Evolutionary conservation across 1,139 yeast species (phyloP), one percentile per base, ranked within the genome.

Genomic region (Candida buenavistaensis): DNA sequence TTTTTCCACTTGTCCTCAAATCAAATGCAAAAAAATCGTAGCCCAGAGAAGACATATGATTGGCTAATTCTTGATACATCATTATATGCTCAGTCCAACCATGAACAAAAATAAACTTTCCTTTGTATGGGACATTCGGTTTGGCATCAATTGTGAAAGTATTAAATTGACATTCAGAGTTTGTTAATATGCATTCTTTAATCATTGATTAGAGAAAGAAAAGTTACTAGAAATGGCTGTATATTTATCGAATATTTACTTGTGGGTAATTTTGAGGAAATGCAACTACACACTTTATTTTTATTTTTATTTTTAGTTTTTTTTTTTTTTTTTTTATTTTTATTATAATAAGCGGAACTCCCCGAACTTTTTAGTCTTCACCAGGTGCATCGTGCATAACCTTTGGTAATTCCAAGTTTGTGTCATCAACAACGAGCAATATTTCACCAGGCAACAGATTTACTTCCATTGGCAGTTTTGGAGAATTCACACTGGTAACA

Each of bases 1-100:
- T 53, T 23, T 43, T 40, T 2, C 59, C 59, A 10, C 49, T 36
- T 6, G 57, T 58, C 23, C 59, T 36, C 41, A 50, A 55, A 36
- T 54, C 59, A 38, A 41, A 54, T 5, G 47, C 44, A 19, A 49
- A 39, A 23, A 47, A 45, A 28, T 51, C 52, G 28, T 46, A 54
- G 1, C 59, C 59, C 6, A 42, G 20, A 4, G 35, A 28, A n/a
- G 54, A 40, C 12, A 54, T 30, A 21, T 28, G 42, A 23, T 51
- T 54, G 51, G 52, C 52, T 12, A 47, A 30, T 12, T 51, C 32
- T 19, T 39, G 37, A 33, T 54, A 54, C 54, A 54, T 48, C 2
- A 29, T 15, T 3, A 47, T 15, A 28, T 52, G 55, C 33, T 54
- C 59, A 29, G 55, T 44, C 56, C 56, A 54, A 3, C 59, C 59